Evolutionary conservation across 2,329 filamentous ascomycete genomes (phyloP), one percentile per base, ranked within the genome.

Genomic region (Penicillium sp.): DNA sequence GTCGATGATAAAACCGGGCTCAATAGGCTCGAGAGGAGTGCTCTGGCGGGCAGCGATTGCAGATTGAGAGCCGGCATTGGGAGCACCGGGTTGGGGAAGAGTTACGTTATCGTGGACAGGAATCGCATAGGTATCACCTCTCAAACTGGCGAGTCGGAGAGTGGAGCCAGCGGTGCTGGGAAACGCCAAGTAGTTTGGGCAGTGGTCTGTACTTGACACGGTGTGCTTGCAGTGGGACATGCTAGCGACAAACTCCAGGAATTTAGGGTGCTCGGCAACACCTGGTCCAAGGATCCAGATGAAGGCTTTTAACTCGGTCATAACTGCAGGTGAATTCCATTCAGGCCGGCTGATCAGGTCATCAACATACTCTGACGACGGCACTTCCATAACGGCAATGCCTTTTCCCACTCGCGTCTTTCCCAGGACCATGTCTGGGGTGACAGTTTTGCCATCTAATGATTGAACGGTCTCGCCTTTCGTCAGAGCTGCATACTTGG

Each of bases 361-460:
- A 11, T 87, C 83, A 26, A 97, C 76, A 65, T 94, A 92, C 7
- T 85, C 83, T 1, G 70, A 58, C 13, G 86, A 82, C 1, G 91
- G 90, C 7, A 99, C 71, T 62, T 97, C 92, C 38, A 95, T 78
- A 7, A 99, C 79, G 8, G 89, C 88, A 59, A 96, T 79, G 2
- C 90, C 92, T 51, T 80, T 83, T 10, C 91, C 91, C 6, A 82
- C 79, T 51, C 85, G 80, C 3, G 80, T 74, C 10, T 85, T 78
- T 1, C 82, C 90, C 47, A 99, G 68, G 1, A 97, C 91, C 87
- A 96, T 94, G 0, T 94, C 89, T 1, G 93, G 88, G 0, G 87
- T 94, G 29, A 99, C 83, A 0, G 81, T 81, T 7, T 78, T 79
- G 4, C 90, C 91, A 63, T 87, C 81, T 13, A 79, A 75, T 23